A percentile compares a stretch with the other conserved stretches of the same genome.
Conservation (phyloP, 306 rosid species). For the Rubus idaeus region DNA sequence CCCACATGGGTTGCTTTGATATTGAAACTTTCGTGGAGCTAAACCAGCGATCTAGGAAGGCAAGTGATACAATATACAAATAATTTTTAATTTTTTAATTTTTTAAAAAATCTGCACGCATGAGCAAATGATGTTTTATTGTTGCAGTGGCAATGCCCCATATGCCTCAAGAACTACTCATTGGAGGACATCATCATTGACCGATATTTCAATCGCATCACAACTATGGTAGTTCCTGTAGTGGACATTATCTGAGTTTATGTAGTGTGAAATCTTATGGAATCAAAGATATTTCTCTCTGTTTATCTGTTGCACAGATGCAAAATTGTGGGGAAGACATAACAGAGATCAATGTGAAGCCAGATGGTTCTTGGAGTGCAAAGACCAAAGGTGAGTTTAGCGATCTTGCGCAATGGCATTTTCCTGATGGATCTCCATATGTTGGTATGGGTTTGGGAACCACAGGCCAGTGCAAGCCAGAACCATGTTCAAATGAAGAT, state of each 20-base stretch:
- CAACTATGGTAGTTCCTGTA: constrained; percentile 24
- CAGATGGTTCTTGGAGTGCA: constrained; percentile 27
- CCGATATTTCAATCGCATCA: constrained; percentile 24
- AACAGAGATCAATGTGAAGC: constrained; percentile 29
- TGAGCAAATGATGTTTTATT: neutral
- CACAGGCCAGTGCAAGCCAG: constrained; percentile 13
- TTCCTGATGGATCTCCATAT: constrained; percentile 22
- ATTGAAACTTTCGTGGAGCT: constrained; percentile 24
- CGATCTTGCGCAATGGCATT: constrained; percentile 25
- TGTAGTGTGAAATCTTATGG: constrained; percentile 2
- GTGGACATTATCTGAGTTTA: constrained; percentile 10
- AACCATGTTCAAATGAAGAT: neutral
- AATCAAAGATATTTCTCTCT: neutral
- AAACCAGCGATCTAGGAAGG: constrained; percentile 34
- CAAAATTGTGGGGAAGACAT: constrained; percentile 24
- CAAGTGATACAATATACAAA: constrained; percentile 3
- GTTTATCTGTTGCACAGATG: constrained; percentile 23
- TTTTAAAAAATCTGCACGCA: neutral
- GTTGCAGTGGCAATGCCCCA: constrained; percentile 33
- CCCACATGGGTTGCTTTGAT: constrained; percentile 33
- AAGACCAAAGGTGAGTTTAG: constrained; percentile 21
- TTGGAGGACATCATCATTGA: constrained; percentile 26
- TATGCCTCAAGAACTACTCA: constrained; percentile 28
- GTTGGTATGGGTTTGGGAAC: constrained; percentile 10
- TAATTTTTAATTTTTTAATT: neutral